A percentile compares a stretch with the other conserved stretches of the same genome.
Evolutionary conservation across 2,329 filamentous ascomycete species (phyloP).

Genomic region (Rachicladosporium sp.): DNA sequence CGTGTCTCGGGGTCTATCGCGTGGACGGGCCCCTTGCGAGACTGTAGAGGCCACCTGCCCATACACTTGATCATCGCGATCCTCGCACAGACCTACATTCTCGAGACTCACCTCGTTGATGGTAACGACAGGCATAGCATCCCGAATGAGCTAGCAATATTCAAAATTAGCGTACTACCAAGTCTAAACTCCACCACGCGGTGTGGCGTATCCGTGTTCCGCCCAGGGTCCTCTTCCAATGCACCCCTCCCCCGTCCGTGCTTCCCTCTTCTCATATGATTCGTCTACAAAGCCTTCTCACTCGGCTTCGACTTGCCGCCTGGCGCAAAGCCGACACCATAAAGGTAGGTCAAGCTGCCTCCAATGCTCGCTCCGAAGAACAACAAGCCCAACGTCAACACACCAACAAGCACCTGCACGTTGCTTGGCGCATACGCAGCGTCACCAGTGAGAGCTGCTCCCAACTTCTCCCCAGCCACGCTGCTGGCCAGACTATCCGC

Average conservation of each 20-base stretch:
- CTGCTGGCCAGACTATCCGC: constrained; percentile 13
- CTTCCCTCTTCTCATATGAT: too few species aligned
- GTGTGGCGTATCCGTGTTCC: too few species aligned
- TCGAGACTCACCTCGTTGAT: too few species aligned
- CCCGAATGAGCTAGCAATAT: too few species aligned
- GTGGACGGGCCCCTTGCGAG: constrained; percentile 23
- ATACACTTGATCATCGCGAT: too few species aligned
- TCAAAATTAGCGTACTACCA: too few species aligned
- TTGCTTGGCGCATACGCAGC: constrained; percentile 24
- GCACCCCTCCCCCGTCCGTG: too few species aligned
- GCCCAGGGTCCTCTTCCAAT: too few species aligned
- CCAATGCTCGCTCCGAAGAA: constrained; percentile 32
- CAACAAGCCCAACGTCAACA: constrained; percentile 22
- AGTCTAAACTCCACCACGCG: too few species aligned
- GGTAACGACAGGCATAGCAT: too few species aligned
- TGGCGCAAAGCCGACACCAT: constrained; percentile 31
- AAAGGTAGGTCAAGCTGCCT: constrained; percentile 32
- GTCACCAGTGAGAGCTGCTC: constrained; percentile 12
- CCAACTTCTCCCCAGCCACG: constrained; percentile 10
- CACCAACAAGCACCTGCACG: constrained; percentile 27
- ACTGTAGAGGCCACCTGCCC: constrained; percentile 10
- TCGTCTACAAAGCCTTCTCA: constrained; percentile 16
- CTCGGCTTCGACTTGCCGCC: constrained; percentile 12
- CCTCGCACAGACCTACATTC: too few species aligned
- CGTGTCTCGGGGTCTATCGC: constrained; percentile 19